Evolutionary conservation across 352 stramenopile genomes (phyloP).

Genomic region (Pythium insidiosum): DNA sequence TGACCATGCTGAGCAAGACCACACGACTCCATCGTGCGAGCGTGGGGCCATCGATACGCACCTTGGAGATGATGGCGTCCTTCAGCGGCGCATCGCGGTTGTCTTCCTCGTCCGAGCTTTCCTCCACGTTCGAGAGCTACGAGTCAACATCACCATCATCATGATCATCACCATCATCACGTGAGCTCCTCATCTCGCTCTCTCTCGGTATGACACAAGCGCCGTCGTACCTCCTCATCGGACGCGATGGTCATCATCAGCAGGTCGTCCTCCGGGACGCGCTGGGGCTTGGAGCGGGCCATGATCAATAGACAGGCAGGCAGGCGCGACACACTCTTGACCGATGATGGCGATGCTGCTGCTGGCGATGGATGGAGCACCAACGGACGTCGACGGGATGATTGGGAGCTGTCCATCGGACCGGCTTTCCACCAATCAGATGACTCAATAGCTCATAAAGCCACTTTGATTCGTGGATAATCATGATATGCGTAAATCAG

Average conservation of each 20-base stretch:
- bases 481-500: background rate
- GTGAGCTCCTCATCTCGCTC: too few relatives aligned
- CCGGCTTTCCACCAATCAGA: constrained; percentile 13
- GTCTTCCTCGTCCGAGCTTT: constrained; percentile 62
- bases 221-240: constrained; percentile 52
- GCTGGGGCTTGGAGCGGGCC: constrained; percentile 25
- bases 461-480: constrained; percentile 1
- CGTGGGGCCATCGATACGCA: constrained; percentile 2
- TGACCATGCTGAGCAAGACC: background rate
- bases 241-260: constrained; percentile 88
- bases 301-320: too few relatives aligned
- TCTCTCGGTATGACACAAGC: too few relatives aligned
- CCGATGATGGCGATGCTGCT: constrained; percentile 8
- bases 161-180: too few relatives aligned
- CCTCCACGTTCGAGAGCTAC: constrained; percentile 54
- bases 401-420: constrained; percentile 9
- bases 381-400: constrained; percentile 16
- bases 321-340: too few relatives aligned
- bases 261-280: constrained; percentile 46
- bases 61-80: constrained; percentile 64
- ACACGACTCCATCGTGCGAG: background rate
- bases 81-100: constrained; percentile 31
- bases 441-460: background rate
- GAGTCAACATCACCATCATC: too few relatives aligned
- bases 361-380: constrained; percentile 9